Base-by-base conservation (phyloP, 2,329 filamentous ascomycete genomes). In the Ceratocystis harringtonii region DNA sequence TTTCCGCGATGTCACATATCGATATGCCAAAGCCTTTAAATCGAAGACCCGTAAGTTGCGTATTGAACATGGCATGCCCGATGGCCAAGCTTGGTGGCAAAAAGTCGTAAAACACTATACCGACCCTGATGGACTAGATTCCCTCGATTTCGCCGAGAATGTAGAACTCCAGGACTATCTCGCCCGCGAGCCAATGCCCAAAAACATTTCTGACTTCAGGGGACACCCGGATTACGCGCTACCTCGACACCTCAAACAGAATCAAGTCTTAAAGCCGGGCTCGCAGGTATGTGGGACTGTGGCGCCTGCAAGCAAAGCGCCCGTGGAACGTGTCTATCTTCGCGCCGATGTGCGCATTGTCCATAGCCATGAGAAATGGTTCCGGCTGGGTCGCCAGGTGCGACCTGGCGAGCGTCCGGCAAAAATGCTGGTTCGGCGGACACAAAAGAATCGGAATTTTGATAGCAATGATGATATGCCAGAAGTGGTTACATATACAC, bases 21-120 rank as follows among this genome's bases (percentile, higher is more conserved):
- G 94, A 17, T 99, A 99, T 72, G 81, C 86, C 1, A 95, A 94
- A 74, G 87, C 87, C 0, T 97, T 88, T 75, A 94, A 91, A 70
- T 89, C 92, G 25, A 97, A 97, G 75, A 96, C 92, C 0, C 82
- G 89, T 25, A 90, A 85, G 69, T 75, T 83, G 67, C 85, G 94
- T n/a, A 81, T 99, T 1, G 94, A 97, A 15, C 41, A 65, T 19
- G 58, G 63, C n/a, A 61, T 74, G 72, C 41, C 73, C 79, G 73
- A 57, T 78, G 77, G 75, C 48, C n/a, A 43, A 22, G 63, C 25
- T 6, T 86, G 83, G 83, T 84, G 81, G 79, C 75, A 75, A 2
- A 78, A 74, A 62, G 78, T 78, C 0, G 75, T 85, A 74, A 76
- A 75, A 67, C 72, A 76, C 19, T 86, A 80, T 69, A 72, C 72